These are phyloP conservation scores for Penicillium sp. DNA, from an alignment of 2,329 filamentous ascomycete species.

Conservation along the genomic window DNA sequence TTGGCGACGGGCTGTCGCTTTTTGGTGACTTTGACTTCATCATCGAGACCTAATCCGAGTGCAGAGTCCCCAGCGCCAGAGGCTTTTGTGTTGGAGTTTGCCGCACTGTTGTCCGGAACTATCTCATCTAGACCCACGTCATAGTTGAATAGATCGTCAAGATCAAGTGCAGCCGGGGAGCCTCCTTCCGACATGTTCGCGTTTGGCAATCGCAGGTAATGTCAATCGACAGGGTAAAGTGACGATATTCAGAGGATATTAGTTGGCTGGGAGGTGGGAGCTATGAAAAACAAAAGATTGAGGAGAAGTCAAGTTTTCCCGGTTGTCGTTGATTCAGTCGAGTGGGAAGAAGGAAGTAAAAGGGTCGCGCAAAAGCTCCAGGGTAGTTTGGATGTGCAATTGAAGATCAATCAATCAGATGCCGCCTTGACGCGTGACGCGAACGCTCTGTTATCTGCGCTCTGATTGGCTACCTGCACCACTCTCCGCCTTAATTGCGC, in stretches of 20 bases:
- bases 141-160: constrained; percentile 75
- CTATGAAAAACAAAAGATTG: no score
- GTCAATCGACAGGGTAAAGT: not conserved
- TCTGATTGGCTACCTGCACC: constrained; percentile 15
- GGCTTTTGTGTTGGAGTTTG: constrained; percentile 23
- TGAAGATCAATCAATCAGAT: constrained; percentile 8
- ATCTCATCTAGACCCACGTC: constrained; percentile 61
- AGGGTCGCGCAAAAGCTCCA: no score
- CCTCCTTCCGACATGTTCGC: constrained; percentile 9
- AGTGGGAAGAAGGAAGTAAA: no score
- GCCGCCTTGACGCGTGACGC: constrained; percentile 18
- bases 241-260: not conserved
- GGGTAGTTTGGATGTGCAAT: no score
- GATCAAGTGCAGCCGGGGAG: constrained; percentile 45
- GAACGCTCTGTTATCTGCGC: constrained; percentile 12
- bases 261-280: not conserved
- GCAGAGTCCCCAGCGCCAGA: constrained; percentile 44
- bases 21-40: constrained; percentile 80
- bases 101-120: constrained; percentile 39
- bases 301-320: no score
- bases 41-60: constrained; percentile 73
- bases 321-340: no score
- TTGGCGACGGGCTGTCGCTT: constrained; percentile 77
- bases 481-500: constrained; percentile 14
- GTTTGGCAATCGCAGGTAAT: not conserved